Percentiles rank a stretch among this genome's conserved stretches.
Conservation (phyloP, 345 rosid genomes). For the Salix exigua region DNA sequence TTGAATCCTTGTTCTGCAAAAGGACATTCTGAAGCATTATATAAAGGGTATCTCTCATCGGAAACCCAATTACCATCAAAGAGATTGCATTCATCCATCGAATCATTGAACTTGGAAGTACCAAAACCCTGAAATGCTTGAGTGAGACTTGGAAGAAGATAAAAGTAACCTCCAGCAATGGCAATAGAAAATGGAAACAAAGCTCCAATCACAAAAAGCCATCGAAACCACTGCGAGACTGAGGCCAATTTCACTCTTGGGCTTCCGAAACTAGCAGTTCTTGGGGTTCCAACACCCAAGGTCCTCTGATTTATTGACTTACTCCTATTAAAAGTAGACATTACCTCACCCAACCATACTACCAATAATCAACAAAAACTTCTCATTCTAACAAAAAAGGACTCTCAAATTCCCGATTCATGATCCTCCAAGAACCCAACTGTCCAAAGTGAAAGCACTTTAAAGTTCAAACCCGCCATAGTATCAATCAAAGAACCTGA, state of each 20-base stretch:
- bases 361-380: slow-evolving; percentile 16
- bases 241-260: slow-evolving; percentile 30
- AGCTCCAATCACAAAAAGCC: slow-evolving; percentile 47
- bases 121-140: slow-evolving; percentile 43
- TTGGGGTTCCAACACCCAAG: slow-evolving; percentile 42
- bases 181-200: slow-evolving; percentile 48
- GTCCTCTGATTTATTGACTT: slow-evolving; percentile 33
- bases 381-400: not conserved
- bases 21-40: slow-evolving; percentile 72
- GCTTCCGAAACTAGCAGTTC: slow-evolving; percentile 29
- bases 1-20: slow-evolving; percentile 70
- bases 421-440: slow-evolving; percentile 13
- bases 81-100: slow-evolving; percentile 43
- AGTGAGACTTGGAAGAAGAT: slow-evolving; percentile 63
- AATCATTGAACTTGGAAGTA: slow-evolving; percentile 30
- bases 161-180: slow-evolving; percentile 53
- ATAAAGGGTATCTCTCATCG: slow-evolving; percentile 57
- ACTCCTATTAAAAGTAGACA: slow-evolving; percentile 47
- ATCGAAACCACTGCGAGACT: slow-evolving; percentile 43
- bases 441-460: slow-evolving; percentile 2
- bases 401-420: not conserved
- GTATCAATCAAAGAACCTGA: slow-evolving; percentile 8
- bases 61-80: slow-evolving; percentile 62
- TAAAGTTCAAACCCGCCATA: slow-evolving; percentile 8
- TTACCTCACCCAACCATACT: slow-evolving; percentile 33